phyloP scores from a whole-genome alignment of 345 rosid genomes.

The Syzygium oleosum region DNA sequence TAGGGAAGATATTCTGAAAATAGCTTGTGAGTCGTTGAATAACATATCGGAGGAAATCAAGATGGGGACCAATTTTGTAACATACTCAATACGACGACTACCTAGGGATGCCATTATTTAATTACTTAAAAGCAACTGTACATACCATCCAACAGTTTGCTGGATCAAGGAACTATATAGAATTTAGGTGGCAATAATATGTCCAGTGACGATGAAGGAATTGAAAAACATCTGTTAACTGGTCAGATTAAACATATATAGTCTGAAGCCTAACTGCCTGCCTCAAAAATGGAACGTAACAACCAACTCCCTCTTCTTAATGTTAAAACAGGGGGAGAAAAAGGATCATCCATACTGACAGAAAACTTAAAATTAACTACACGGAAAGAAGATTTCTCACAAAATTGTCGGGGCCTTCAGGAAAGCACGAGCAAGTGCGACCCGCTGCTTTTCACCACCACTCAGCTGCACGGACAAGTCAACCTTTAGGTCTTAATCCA shows the following conservation, averaged over 20 bases:
- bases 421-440: slow-evolving; percentile 92
- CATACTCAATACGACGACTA: not conserved
- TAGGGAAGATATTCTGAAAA: not conserved
- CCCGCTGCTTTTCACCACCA: slow-evolving; percentile 99
- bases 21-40: not conserved
- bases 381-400: slow-evolving; percentile 35
- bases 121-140: not conserved
- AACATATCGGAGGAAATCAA: not conserved
- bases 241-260: not conserved
- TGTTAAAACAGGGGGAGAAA: not conserved
- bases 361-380: not conserved
- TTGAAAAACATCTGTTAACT: not conserved
- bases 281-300: not conserved
- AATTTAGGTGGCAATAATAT: not conserved
- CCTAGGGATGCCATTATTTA: not conserved
- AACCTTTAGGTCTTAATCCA: not conserved
- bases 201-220: not conserved
- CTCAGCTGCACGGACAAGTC: slow-evolving; percentile 58
- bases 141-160: not conserved
- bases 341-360: not conserved
- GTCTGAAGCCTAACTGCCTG: not conserved
- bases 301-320: not conserved
- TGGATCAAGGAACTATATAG: not conserved
- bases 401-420: slow-evolving; percentile 78
- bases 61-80: not conserved